These are phyloP conservation scores for Jackrogersella minutella DNA, from an alignment of 495 filamentous ascomycete genomes.

Conservation along the genomic window DNA sequence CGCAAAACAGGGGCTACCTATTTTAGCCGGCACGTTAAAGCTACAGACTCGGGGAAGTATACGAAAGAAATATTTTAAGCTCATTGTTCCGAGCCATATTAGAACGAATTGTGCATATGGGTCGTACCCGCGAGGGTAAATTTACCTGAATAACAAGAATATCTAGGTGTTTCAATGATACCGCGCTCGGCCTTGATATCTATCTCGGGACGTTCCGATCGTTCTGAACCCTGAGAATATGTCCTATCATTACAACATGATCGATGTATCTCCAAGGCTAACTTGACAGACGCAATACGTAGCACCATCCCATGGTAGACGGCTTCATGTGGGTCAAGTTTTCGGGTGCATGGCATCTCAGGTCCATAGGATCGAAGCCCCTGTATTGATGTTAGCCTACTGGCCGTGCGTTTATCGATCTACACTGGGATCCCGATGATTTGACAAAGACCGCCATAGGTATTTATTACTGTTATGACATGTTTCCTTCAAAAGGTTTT, in stretches of 20 bases:
- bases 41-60: background rate
- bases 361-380: too few relatives aligned
- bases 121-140: background rate
- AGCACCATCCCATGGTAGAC: background rate
- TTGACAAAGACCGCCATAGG: background rate
- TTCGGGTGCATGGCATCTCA: background rate
- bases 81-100: too few relatives aligned
- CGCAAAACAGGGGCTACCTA: too few relatives aligned
- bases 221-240: background rate
- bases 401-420: background rate
- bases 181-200: constrained; percentile 5
- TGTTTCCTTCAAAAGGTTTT: too few relatives aligned
- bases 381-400: background rate
- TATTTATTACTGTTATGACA: too few relatives aligned
- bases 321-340: background rate
- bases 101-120: background rate
- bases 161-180: background rate
- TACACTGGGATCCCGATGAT: background rate
- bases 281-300: background rate
- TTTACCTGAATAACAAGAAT: background rate
- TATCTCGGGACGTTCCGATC: constrained; percentile 6
- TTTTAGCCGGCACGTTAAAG: too few relatives aligned
- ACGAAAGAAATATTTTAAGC: too few relatives aligned
- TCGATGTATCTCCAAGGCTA: too few relatives aligned
- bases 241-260: too few relatives aligned